Evolutionary conservation across 1,284 basidiomycete genomes (phyloP), one percentile per base, ranked within the genome.

Genomic region (Cutaneotrichosporon cutaneum): DNA sequence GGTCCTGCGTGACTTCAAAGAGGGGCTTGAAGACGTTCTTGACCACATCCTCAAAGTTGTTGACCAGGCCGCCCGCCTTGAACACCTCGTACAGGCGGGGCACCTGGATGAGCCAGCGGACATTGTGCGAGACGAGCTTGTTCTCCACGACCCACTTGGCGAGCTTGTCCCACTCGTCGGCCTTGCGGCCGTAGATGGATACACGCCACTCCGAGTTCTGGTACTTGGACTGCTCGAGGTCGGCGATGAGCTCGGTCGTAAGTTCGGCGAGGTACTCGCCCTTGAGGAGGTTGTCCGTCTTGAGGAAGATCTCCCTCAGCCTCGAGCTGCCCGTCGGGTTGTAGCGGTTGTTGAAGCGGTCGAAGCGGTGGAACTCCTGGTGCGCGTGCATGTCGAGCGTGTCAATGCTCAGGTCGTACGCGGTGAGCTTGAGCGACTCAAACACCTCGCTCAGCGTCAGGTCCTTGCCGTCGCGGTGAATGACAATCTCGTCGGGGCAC

Each of bases 321-420:
- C 96, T 84, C 21, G 92, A 95, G 79, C 97, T 94, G 61, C 96
- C 95, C 65, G 26, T 79, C 11, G 76, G 78, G 64, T 78, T 78
- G 69, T 80, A 78, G 42, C 77, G 70, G 70, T 81, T 78, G 72
- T 95, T 95, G 81, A 94, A 95, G 72, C 93, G 91, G 82, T 98
- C 96, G 74, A 98, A 99, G 21, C 96, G 82, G 79, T 99, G 95
- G 83, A 98, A 98, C 8, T 94, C 79, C 69, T 92, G 90, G 78
- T 99, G 95, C 0, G 96, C 96, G 68, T 99, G 96, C 96, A 98
- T 99, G 75, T 99, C 96, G 53, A 99, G 86, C 6, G 96, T 99
- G 76, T 99, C 96, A 74, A 99, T 99, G 9, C 93, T 96, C 42
- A 99, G 85, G 71, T 99, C 96, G 78, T 99, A 99, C 2, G 96